Conservation (phyloP, 345 rosid genomes). For the Eucalyptus virginea region DNA sequence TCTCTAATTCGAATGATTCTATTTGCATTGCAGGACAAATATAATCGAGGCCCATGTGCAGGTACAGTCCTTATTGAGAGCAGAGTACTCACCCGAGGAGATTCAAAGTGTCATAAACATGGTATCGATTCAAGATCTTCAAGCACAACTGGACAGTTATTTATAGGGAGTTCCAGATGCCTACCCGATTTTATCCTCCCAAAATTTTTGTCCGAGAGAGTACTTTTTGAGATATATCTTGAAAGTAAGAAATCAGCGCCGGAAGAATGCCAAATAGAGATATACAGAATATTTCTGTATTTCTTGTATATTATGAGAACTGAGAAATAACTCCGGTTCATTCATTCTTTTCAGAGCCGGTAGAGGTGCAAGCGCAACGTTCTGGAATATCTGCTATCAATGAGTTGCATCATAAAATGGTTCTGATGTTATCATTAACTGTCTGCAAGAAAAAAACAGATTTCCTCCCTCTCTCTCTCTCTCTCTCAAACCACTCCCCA, state of each 20-base stretch:
- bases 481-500: neutral
- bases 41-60: slow-evolving; percentile 92
- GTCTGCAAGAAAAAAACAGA: neutral
- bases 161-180: slow-evolving; percentile 15
- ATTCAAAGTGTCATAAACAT: slow-evolving; percentile 44
- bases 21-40: slow-evolving; percentile 57
- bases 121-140: slow-evolving; percentile 51
- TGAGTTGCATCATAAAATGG: neutral
- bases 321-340: neutral
- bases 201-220: neutral
- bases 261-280: neutral
- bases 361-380: neutral
- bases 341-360: neutral
- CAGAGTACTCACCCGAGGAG: slow-evolving; percentile 72
- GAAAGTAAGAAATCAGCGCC: neutral
- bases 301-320: neutral
- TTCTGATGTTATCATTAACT: neutral
- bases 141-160: slow-evolving; percentile 66
- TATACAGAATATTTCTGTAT: neutral
- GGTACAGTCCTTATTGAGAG: slow-evolving; percentile 53
- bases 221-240: neutral
- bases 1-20: neutral
- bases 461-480: neutral
- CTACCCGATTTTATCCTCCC: neutral
- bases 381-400: neutral